Base-by-base conservation (phyloP, 2,329 filamentous ascomycete genomes). In the Aspergillus cejpii region DNA sequence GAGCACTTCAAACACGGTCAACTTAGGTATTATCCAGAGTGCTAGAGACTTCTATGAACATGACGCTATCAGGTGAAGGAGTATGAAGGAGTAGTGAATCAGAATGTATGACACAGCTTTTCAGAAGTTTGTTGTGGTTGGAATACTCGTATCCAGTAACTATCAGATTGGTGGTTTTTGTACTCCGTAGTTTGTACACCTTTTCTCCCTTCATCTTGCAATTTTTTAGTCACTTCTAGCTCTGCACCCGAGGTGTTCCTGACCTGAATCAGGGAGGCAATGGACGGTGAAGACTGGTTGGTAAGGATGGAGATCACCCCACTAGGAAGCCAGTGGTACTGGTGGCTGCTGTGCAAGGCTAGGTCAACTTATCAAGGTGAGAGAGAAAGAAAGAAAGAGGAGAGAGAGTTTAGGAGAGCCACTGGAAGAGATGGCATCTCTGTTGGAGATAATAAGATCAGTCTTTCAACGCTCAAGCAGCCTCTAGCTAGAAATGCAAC, bases 251-350 rank as follows among this genome's bases (percentile, higher is more conserved):
- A 56, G 52, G 51, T 57, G 54, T 57, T 55, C 54, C 51, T 54
- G 54, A 47, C 43, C 45, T 49, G 49, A 51, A 50, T 43, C 49
- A 49, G 51, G 48, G 47, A 50, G 53, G 17, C 39, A 52, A 50
- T 51, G 51, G 49, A 49, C 54, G 52, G 53, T 47, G 43, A 52
- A 46, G 49, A 55, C 49, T 55, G 51, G 54, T 45, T 44, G 53
- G 48, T 42, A 41, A 44, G 29, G 42, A 45, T 44, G 53, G 54
- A 57, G 55, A 57, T 57, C 55, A 46, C 55, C 47, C 55, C 55
- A 53, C 53, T 47, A 34, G 42, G 36, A 36, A 54, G 48, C 41
- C 53, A 50, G 55, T 45, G 46, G 45, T 48, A 47, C 47, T 55
- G 47, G 45, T 51, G 50, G 46, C 45, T 48, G 44, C 48, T 36